phyloP scores from a whole-genome alignment of 1,139 yeast genomes.

The Scheffersomyces segobiensis region DNA sequence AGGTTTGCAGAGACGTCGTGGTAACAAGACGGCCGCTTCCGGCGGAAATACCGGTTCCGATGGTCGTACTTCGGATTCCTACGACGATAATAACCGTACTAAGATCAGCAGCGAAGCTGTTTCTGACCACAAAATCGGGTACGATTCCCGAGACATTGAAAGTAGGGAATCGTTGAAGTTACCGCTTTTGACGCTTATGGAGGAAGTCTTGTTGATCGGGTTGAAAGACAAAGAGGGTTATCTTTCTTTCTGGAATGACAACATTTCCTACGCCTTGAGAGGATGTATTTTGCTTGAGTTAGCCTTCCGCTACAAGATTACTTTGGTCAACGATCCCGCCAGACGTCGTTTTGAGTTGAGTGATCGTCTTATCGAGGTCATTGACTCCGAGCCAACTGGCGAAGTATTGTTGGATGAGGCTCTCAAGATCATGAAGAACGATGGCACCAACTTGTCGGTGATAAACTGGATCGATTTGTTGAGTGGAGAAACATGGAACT shows the following conservation, averaged over 20 bases:
- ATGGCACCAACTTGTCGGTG: conserved; percentile 77
- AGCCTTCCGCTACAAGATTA: conserved; percentile 85
- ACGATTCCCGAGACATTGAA: conserved; percentile 72
- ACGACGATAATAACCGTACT: conserved; percentile 20
- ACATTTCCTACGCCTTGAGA: conserved; percentile 91
- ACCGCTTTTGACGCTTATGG: conserved; percentile 90
- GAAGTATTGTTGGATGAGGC: conserved; percentile 95
- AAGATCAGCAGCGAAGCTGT: conserved; percentile 10
- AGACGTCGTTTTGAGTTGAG: conserved; percentile 84
- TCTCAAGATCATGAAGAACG: conserved; percentile 81
- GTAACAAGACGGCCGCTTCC: conserved; percentile 19
- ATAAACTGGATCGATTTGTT: conserved; percentile 92
- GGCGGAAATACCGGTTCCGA: conserved; percentile 9
- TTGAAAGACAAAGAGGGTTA: conserved; percentile 95
- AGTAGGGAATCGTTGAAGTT: conserved; percentile 46
- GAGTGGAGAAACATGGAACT: conserved; percentile 97
- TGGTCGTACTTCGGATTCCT: conserved; percentile 14
- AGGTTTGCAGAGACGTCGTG: conserved; percentile 52
- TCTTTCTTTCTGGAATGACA: conserved; percentile 96
- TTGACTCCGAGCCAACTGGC: conserved; percentile 86
- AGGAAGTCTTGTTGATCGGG: conserved; percentile 90
- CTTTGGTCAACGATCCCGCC: conserved; percentile 91
- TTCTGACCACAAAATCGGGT: conserved; percentile 67
- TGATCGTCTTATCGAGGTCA: conserved; percentile 84
- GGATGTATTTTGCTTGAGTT: conserved; percentile 92